Conservation (phyloP, 441 rosid species). For the Codiaeum variegatum region DNA sequence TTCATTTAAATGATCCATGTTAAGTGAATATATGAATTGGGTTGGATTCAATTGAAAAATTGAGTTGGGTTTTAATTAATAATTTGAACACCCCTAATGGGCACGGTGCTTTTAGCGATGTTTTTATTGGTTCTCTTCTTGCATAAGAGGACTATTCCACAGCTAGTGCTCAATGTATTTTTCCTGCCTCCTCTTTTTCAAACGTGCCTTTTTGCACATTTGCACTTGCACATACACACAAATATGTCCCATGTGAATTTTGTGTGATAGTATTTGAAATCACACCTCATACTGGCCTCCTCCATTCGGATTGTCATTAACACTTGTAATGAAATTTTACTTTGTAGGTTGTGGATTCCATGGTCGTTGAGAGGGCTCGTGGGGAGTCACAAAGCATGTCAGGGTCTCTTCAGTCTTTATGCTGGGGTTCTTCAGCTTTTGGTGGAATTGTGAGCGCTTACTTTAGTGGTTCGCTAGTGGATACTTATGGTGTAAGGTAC, state of each 20-base stretch:
- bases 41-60: no score
- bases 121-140: not conserved
- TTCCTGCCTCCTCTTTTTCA: not conserved
- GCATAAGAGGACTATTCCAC: no score
- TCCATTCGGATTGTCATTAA: not conserved
- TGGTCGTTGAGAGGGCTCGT: slow-evolving; percentile 98
- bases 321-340: slow-evolving; percentile 17
- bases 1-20: no score
- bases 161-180: not conserved
- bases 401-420: slow-evolving; percentile 88
- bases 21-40: no score
- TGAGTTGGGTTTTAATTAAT: no score
- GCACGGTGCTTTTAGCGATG: not conserved
- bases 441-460: slow-evolving; percentile 96
- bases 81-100: no score
- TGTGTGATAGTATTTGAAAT: not conserved
- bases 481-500: slow-evolving; percentile 87
- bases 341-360: slow-evolving; percentile 93
- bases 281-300: not conserved
- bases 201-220: not conserved
- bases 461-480: slow-evolving; percentile 93
- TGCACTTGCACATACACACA: not conserved
- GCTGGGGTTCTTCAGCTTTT: slow-evolving; percentile 99
- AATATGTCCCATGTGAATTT: not conserved
- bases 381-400: slow-evolving; percentile 94